A percentile compares a stretch with the other conserved stretches of the same genome.
These are phyloP conservation scores for Triticum timopheevii DNA, from an alignment of 176 grass and related monocot genomes.

Conservation along the genomic window DNA sequence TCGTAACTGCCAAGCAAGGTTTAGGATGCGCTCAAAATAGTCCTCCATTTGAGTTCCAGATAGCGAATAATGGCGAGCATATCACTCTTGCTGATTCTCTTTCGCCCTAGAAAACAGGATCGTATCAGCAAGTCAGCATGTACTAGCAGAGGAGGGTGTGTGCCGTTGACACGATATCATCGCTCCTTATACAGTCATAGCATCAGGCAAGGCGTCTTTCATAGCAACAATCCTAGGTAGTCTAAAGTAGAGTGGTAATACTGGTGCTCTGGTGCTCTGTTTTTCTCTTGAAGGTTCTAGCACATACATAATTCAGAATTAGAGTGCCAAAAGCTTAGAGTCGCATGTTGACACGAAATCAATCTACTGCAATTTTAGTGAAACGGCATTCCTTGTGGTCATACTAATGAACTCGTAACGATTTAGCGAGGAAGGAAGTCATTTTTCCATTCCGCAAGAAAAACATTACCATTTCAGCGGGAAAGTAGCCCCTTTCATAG, in stretches of 20 bases:
- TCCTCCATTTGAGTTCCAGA: slow-evolving; percentile 60
- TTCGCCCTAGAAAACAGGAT: slow-evolving; percentile 26
- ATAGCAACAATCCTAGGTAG: neutral
- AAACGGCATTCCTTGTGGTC: too few species aligned
- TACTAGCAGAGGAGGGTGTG: neutral
- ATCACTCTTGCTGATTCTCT: slow-evolving; percentile 24
- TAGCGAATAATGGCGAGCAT: neutral
- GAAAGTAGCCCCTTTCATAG: too few species aligned
- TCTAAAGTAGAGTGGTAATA: neutral
- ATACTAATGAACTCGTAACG: too few species aligned
- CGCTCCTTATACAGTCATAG: neutral
- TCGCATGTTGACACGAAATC: too few species aligned
- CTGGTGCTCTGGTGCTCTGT: neutral
- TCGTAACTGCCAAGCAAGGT: slow-evolving; percentile 62
- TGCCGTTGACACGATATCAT: neutral
- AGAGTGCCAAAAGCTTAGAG: too few species aligned
- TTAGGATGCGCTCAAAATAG: slow-evolving; percentile 48
- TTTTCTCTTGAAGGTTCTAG: neutral
- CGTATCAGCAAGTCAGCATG: slow-evolving; percentile 12
- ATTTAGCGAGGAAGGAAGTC: too few species aligned
- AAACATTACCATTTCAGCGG: too few species aligned
- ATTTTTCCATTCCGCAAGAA: too few species aligned
- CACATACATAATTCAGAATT: too few species aligned
- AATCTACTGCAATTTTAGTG: too few species aligned
- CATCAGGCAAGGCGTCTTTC: neutral